Conservation (phyloP, 139 green algal genomes). For the Trebouxia sp. region DNA sequence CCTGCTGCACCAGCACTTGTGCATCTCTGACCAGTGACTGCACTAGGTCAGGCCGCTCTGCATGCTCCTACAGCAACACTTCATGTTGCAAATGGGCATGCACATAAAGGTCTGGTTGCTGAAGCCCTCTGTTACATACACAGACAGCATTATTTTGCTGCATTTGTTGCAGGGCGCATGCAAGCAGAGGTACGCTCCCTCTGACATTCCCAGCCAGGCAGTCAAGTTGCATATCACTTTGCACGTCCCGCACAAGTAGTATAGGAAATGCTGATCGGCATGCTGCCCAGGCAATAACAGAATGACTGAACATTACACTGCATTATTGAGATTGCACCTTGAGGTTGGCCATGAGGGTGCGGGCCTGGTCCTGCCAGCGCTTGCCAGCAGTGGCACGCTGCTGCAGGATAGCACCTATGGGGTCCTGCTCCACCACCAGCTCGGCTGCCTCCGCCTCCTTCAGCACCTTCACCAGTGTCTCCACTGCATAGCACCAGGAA, state of each 20-base stretch:
- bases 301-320: too few relatives aligned
- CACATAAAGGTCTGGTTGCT: too few relatives aligned
- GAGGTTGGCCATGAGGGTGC: conserved; percentile 32
- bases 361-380: conserved; percentile 36
- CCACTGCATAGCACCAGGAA: conserved; percentile 30
- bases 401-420: conserved; percentile 29
- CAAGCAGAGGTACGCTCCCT: too few relatives aligned
- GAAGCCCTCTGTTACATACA: too few relatives aligned
- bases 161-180: too few relatives aligned
- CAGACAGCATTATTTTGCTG: too few relatives aligned
- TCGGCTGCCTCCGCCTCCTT: conserved; percentile 39
- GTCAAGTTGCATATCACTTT: too few relatives aligned
- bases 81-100: too few relatives aligned
- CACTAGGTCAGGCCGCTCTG: conserved; percentile 10
- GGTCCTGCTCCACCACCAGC: conserved; percentile 29
- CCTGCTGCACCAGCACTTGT: conserved; percentile 33
- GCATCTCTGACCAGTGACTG: conserved; percentile 12
- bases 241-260: too few relatives aligned
- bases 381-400: conserved; percentile 14
- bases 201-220: too few relatives aligned
- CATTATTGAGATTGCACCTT: conserved; percentile 11
- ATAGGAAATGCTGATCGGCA: too few relatives aligned
- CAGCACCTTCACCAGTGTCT: conserved; percentile 42
- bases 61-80: conserved; percentile 2
- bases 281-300: too few relatives aligned